A percentile compares a stretch with the other conserved stretches of the same genome.
Conservation (phyloP, 78 protist species). For the Dictyostelium brefeldianum region DNA sequence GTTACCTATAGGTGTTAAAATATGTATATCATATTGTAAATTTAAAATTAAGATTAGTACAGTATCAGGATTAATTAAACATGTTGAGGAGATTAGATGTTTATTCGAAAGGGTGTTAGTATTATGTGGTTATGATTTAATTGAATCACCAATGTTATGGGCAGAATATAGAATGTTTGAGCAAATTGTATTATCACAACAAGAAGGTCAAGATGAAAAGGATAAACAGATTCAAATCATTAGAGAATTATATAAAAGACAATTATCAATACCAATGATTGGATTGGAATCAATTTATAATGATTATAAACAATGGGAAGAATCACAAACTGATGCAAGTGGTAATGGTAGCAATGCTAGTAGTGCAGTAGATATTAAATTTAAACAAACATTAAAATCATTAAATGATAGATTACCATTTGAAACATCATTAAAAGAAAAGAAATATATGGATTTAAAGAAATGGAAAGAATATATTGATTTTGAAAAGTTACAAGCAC, state of each 20-base stretch:
- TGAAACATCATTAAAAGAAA: constrained; percentile 1
- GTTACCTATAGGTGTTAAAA: constrained; percentile 34
- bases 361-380: background rate
- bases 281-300: background rate
- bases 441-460: background rate
- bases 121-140: constrained; percentile 1
- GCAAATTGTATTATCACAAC: background rate
- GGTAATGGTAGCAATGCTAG: background rate
- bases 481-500: constrained; percentile 11
- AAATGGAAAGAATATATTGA: constrained; percentile 61
- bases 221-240: background rate
- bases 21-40: constrained; percentile 38
- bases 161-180: constrained; percentile 37
- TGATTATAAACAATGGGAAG: constrained; percentile 50
- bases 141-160: constrained; percentile 29
- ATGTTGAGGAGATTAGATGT: constrained; percentile 4
- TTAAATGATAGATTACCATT: background rate
- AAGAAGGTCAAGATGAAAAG: background rate
- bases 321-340: background rate
- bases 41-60: background rate
- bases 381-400: constrained; percentile 24
- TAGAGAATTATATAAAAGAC: constrained; percentile 26
- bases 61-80: background rate
- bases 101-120: constrained; percentile 19
- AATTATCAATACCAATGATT: background rate